Percentiles rank a stretch among this genome's conserved stretches.
phyloP scores from a whole-genome alignment of 2,329 filamentous ascomycete genomes.

The Diaporthe citrichinensis region DNA sequence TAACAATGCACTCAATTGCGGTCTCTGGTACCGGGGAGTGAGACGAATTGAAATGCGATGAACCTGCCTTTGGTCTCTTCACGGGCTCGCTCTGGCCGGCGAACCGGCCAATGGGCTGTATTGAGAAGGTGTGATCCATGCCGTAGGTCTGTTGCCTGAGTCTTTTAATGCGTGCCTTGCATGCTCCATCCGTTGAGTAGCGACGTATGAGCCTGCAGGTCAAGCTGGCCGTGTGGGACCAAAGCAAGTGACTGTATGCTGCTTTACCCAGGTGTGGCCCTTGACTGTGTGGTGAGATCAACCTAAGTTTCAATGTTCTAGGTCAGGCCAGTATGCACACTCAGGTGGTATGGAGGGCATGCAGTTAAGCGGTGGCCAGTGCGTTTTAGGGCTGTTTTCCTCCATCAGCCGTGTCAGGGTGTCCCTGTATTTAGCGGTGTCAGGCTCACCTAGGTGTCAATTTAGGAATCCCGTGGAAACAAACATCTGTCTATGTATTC shows the following conservation, averaged over 20 bases:
- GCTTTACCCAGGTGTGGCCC: neutral
- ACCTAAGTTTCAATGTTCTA: neutral
- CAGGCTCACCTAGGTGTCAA: neutral
- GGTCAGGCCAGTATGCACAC: conserved; percentile 1
- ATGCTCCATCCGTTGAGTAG: neutral
- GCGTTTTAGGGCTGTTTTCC: conserved; percentile 4
- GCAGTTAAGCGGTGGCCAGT: conserved; percentile 39
- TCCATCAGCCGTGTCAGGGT: neutral
- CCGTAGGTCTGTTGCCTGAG: neutral
- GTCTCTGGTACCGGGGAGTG: neutral
- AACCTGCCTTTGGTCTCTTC: conserved; percentile 77
- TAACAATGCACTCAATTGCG: neutral
- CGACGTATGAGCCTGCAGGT: neutral
- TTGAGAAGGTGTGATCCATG: conserved; percentile 63
- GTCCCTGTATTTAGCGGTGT: neutral
- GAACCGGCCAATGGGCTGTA: conserved; percentile 80
- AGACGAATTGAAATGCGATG: conserved; percentile 42
- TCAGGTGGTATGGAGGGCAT: neutral
- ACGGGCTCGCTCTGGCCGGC: conserved; percentile 77
- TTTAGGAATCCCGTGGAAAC: neutral
- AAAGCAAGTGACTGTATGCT: neutral
- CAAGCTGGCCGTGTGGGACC: neutral
- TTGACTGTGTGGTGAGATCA: neutral
- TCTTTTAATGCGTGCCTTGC: neutral
- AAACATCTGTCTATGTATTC: neutral